These are phyloP conservation scores for Yamadazyma epiphylla DNA, from an alignment of 1,139 yeast genomes.

Conservation along the genomic window DNA sequence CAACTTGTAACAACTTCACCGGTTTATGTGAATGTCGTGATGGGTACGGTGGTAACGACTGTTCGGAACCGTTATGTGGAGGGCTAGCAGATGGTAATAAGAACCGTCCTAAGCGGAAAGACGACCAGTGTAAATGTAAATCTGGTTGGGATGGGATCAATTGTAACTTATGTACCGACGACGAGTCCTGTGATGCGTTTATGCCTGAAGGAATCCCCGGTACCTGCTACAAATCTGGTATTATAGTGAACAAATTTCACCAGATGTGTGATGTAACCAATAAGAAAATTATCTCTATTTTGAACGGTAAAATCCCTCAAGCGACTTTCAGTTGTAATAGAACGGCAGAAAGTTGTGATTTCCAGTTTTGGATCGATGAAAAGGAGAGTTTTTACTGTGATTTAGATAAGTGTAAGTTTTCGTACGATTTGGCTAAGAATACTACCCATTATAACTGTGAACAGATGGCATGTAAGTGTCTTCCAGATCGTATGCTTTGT, in stretches of 20 bases:
- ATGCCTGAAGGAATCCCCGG: constrained; percentile 88
- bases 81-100: constrained; percentile 60
- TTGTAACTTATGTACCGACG: constrained; percentile 76
- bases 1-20: constrained; percentile 77
- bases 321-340: constrained; percentile 87
- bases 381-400: constrained; percentile 89
- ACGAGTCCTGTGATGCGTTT: constrained; percentile 75
- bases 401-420: constrained; percentile 63
- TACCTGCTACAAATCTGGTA: constrained; percentile 87
- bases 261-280: constrained; percentile 96
- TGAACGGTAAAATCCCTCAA: constrained; percentile 81
- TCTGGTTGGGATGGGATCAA: constrained; percentile 93
- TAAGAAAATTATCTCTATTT: constrained; percentile 72
- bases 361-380: constrained; percentile 95
- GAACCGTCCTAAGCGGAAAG: constrained; percentile 59
- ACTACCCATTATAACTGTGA: constrained; percentile 77
- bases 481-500: constrained; percentile 90
- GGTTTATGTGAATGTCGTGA: constrained; percentile 91
- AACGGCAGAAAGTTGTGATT: constrained; percentile 65
- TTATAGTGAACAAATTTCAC: constrained; percentile 72
- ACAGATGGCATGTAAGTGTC: constrained; percentile 73
- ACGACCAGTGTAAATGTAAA: constrained; percentile 61
- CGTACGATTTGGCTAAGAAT: constrained; percentile 60
- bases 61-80: constrained; percentile 89
- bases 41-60: constrained; percentile 93